These are phyloP conservation scores for Oidium heveae DNA, from an alignment of 2,329 filamentous ascomycete genomes.

Conservation along the genomic window DNA sequence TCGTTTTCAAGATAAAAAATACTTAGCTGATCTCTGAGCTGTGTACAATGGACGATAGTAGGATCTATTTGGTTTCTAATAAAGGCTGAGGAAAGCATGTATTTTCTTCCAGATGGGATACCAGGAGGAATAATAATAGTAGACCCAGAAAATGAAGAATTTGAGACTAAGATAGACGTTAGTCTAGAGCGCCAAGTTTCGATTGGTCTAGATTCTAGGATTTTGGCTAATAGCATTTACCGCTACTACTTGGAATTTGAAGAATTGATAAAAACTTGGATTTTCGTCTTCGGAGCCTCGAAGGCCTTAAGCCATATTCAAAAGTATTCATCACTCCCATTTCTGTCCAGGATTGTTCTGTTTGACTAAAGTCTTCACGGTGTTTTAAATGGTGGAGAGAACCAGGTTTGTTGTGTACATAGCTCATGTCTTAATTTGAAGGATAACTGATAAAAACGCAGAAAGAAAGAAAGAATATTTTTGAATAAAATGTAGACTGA, in stretches of 20 bases:
- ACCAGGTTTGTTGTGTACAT: slow-evolving; percentile 3
- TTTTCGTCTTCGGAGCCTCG: slow-evolving; percentile 18
- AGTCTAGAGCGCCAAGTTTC: background rate
- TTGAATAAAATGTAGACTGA: no score
- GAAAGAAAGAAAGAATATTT: no score
- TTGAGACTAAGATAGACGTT: slow-evolving; percentile 3
- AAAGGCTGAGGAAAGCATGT: slow-evolving; percentile 18
- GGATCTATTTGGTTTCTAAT: slow-evolving; percentile 17
- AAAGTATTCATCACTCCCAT: background rate
- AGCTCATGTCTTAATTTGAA: slow-evolving; percentile 1
- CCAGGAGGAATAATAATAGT: background rate
- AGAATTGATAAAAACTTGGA: slow-evolving; percentile 19
- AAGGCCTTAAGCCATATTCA: slow-evolving; percentile 7
- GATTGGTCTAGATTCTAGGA: background rate
- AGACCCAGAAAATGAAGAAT: slow-evolving; percentile 4
- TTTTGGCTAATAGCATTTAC: slow-evolving; percentile 3
- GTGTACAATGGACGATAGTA: slow-evolving; percentile 19
- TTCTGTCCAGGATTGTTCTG: background rate
- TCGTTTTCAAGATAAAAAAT: slow-evolving; percentile 15
- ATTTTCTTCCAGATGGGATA: slow-evolving; percentile 2
- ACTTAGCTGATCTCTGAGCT: slow-evolving; percentile 16
- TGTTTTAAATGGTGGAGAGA: background rate
- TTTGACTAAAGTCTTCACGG: slow-evolving; percentile 7
- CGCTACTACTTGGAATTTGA: slow-evolving; percentile 19
- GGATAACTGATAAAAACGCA: no score